Evolutionary conservation across 164 flowering plant species (phyloP), one percentile per base, ranked within the genome.

Genomic region (Cinnamomum micranthum): DNA sequence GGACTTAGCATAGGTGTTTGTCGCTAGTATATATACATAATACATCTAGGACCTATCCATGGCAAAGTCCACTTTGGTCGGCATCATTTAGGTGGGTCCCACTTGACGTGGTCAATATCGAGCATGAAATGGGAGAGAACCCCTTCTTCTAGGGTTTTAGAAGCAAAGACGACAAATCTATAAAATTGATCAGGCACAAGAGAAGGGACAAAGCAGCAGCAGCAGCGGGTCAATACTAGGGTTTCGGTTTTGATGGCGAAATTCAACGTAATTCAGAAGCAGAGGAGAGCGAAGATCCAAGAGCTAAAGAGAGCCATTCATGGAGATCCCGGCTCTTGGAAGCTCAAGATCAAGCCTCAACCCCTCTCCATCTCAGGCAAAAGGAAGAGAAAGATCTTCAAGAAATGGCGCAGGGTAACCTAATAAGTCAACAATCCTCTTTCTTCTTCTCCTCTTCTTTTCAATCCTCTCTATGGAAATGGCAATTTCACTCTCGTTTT

Each of bases 311-410:
- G 99, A 62, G 75, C 76, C 14, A 35, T 74, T 33, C 89, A 89
- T 67, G 99, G 98, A 1, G 98, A 95, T n/a, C 95, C 99, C 2
- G 1, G 6, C 27, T 84, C 92, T 12, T 78, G 80, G 2, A 95
- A 90, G 84, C 91, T 95, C 60, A 91, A 86, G 84, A 76, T 50
- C 77, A 91, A 76, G 77, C 70, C 87, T 1, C 92, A 86, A 50
- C 80, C 85, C 0, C 28, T 68, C 65, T 74, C 94, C 19, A 66
- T 92, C 77, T 93, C 99, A 50, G 96, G 98, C 78, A 95, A 95
- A 82, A 94, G 98, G 74, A 83, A 92, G 84, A 87, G 90, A 73
- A 95, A 95, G 91, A 88, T 91, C 76, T 75, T 91, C 71, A 92
- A 90, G 71, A 88, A 92, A 84, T 90, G 92, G 91, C 91, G 96